Evolutionary conservation across 2,329 filamentous ascomycete species (phyloP), one percentile per base, ranked within the genome.

Genomic region (Penicillium sp.): DNA sequence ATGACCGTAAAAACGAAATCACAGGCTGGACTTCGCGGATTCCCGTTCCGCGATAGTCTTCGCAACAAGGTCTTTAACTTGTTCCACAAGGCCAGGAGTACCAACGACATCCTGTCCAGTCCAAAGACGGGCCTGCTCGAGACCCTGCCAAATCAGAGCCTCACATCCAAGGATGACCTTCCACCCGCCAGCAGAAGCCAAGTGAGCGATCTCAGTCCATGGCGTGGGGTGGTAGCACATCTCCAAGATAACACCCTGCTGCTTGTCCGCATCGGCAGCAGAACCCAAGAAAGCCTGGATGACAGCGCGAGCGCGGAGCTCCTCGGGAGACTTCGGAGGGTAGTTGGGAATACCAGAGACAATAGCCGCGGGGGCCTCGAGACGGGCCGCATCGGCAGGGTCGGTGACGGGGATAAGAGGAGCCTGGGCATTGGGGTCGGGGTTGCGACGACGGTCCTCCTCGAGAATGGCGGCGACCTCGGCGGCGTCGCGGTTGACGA

Each of bases 141-240:
- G 66, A 0, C 85, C 86, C 66, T 89, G 85, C 70, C 82, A 88
- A 55, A 89, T 84, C 74, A 89, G 72, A 0, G 85, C 83, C 71
- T 89, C 86, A 0, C 85, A 88, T 0, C 86, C 86, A 6, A 87
- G 66, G 22, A 89, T 84, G 1, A 89, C 81, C 67, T 83, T 77
- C 86, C 86, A 89, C 0, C 83, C 83, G 9, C 75, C 73, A 3
- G 70, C 67, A 59, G 80, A 75, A 0, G 83, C 80, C 37, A 88
- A 60, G 38, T 75, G 76, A 1, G 79, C 81, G 43, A 88, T 78
- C 57, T 78, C 75, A 0, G 87, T 90, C 65, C 79, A 83, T 0
- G 84, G 83, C 3, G 75, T 67, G 0, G 87, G 87, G 64, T 89
- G 87, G 65, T 90, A 90, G 73, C 85, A 89, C 86, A 91, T 90